These are phyloP conservation scores for Populus ilicifolia DNA, from an alignment of 345 rosid genomes.

Conservation along the genomic window DNA sequence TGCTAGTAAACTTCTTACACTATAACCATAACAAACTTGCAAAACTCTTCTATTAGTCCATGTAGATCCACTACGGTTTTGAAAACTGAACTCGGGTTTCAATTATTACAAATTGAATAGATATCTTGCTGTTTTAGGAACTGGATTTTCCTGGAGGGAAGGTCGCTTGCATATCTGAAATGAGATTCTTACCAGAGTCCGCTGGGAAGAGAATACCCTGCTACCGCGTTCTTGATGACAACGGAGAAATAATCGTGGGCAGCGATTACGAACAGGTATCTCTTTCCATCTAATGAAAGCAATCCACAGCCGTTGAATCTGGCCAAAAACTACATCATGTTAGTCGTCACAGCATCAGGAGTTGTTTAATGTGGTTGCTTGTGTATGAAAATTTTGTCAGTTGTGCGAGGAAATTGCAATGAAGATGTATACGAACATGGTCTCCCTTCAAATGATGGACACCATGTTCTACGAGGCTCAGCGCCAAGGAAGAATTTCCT, in stretches of 20 bases:
- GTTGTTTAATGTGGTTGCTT: slow-evolving; percentile 28
- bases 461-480: slow-evolving; percentile 71
- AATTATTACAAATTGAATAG: not conserved
- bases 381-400: not conserved
- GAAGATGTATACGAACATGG: slow-evolving; percentile 65
- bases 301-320: not conserved
- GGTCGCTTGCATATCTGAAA: slow-evolving; percentile 49
- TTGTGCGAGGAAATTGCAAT: slow-evolving; percentile 47
- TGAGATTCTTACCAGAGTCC: slow-evolving; percentile 60
- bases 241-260: slow-evolving; percentile 39
- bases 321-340: not conserved
- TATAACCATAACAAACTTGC: too few species aligned
- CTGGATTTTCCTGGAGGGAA: slow-evolving; percentile 79
- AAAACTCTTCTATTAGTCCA: not conserved
- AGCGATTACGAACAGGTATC: slow-evolving; percentile 34
- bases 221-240: slow-evolving; percentile 65
- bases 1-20: too few species aligned
- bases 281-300: not conserved
- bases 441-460: slow-evolving; percentile 73
- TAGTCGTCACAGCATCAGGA: not conserved
- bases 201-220: slow-evolving; percentile 50
- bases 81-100: not conserved
- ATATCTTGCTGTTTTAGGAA: not conserved
- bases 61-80: not conserved
- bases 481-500: slow-evolving; percentile 86